A percentile compares a stretch with the other conserved stretches of the same genome.
Conservation (phyloP, 148 eudicot genomes). For the Rhododendron ferrugineum region DNA sequence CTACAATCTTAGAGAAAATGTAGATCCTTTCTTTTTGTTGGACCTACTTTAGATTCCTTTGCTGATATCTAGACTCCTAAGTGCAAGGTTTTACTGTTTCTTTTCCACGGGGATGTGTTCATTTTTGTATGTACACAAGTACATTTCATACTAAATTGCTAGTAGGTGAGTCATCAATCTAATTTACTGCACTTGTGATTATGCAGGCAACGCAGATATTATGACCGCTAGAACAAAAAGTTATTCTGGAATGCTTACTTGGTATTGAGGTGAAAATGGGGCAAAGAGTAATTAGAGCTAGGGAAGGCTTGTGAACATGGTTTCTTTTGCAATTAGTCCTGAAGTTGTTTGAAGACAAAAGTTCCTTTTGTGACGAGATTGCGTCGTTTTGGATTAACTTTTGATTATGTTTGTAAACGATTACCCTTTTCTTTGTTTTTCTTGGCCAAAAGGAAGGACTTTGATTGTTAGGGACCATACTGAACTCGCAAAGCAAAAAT, state of each 20-base stretch:
- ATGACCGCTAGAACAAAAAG: neutral
- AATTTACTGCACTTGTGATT: neutral
- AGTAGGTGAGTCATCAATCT: neutral
- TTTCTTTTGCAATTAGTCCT: neutral
- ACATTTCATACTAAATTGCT: neutral
- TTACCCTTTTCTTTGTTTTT: neutral
- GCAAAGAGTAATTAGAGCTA: neutral
- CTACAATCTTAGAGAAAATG: neutral
- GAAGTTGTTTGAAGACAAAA: neutral
- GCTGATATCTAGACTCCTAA: neutral
- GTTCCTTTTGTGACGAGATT: neutral
- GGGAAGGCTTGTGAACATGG: neutral
- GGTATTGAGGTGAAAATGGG: neutral
- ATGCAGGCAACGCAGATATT: conserved; percentile 2
- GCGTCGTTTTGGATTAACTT: neutral
- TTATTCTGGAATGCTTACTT: neutral
- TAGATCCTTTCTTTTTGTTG: neutral
- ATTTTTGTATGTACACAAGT: neutral
- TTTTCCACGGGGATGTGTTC: neutral
- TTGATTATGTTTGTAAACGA: neutral
- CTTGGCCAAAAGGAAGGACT: neutral
- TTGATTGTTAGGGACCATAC: neutral
- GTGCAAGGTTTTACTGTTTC: neutral
- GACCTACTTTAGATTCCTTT: neutral
- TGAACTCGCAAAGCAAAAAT: neutral